Conservation (phyloP, 495 filamentous ascomycete genomes). For the Aspergillus biplanus region DNA sequence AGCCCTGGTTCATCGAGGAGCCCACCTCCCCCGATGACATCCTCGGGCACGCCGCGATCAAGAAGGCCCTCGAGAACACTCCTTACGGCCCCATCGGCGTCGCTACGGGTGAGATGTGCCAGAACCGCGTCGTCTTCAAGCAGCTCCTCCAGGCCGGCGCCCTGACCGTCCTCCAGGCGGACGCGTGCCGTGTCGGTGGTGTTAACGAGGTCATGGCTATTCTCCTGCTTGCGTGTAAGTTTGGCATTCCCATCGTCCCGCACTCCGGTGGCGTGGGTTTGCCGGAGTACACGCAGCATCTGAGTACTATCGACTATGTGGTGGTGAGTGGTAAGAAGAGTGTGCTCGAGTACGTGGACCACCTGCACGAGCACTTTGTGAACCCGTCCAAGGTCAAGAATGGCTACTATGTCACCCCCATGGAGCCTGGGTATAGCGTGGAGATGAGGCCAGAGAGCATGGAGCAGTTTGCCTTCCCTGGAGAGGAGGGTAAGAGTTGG, state of each 20-base stretch:
- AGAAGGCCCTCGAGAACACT: conserved; percentile 68
- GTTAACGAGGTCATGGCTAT: conserved; percentile 93
- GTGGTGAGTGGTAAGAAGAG: conserved; percentile 80
- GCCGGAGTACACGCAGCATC: conserved; percentile 92
- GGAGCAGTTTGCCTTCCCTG: conserved; percentile 75
- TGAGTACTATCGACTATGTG: conserved; percentile 94
- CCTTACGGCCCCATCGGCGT: conserved; percentile 76
- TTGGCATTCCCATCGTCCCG: conserved; percentile 80
- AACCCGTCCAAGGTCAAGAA: conserved; percentile 79
- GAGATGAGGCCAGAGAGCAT: conserved; percentile 92
- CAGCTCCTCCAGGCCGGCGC: conserved; percentile 79
- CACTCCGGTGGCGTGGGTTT: conserved; percentile 89
- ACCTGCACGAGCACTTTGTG: conserved; percentile 91
- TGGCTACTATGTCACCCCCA: conserved; percentile 87
- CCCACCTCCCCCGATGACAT: conserved; percentile 94
- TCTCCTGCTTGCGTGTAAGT: conserved; percentile 87
- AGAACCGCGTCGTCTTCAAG: conserved; percentile 94
- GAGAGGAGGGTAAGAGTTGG: conserved; percentile 76
- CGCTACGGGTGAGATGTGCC: conserved; percentile 95
- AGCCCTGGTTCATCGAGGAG: conserved; percentile 97
- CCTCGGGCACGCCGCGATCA: conserved; percentile 82
- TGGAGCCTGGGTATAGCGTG: conserved; percentile 81
- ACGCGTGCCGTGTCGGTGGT: conserved; percentile 89
- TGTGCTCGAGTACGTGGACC: conserved; percentile 89
- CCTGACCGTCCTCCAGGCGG: conserved; percentile 87